Evolutionary conservation across 2,329 filamentous ascomycete genomes (phyloP), one percentile per base, ranked within the genome.

Genomic region (Plectosphaerella plurivora): DNA sequence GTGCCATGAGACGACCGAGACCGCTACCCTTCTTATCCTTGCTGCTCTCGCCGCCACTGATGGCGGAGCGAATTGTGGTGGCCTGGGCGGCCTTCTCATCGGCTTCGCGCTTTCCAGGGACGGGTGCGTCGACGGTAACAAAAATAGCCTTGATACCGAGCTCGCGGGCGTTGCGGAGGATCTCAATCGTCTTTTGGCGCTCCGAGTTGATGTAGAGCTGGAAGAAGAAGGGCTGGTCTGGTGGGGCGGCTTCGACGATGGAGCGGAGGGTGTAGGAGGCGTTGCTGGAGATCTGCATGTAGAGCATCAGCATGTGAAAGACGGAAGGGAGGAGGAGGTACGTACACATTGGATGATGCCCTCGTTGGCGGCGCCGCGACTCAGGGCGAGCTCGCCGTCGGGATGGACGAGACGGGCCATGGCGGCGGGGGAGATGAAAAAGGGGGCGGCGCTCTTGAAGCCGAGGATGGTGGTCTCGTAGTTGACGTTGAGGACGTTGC

Each of bases 401-500:
- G 79, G 75, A 59, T 88, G 83, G 45, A 84, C 81, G 50, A 87
- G 66, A 47, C 75, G 77, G 3, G 81, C 83, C 78, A 87, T 83
- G 3, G 82, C 82, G 2, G 84, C 82, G 0, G 85, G 84, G 35
- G 81, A 78, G 55, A 82, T 78, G 63, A 87, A 87, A 28, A 88
- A 71, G 0, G 85, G 85, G 3, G 82, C 68, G 28, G 69, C 71
- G 52, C 78, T 73, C 5, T 68, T 63, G 33, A 73, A 65, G 0
- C 82, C 83, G 1, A 88, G 68, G 35, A 88, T 81, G 10, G 67
- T 75, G 1, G 81, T 78, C 4, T 63, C 62, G 0, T 78, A 76
- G 59, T 76, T 68, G 6, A 83, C 77, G 7, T 53, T 55, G 15
- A 74, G 73, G 5, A 88, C 84, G 59, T 84, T 75, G 36, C 73